phyloP scores from a whole-genome alignment of 768 basidiomycete species.

The Vararia minispora region DNA sequence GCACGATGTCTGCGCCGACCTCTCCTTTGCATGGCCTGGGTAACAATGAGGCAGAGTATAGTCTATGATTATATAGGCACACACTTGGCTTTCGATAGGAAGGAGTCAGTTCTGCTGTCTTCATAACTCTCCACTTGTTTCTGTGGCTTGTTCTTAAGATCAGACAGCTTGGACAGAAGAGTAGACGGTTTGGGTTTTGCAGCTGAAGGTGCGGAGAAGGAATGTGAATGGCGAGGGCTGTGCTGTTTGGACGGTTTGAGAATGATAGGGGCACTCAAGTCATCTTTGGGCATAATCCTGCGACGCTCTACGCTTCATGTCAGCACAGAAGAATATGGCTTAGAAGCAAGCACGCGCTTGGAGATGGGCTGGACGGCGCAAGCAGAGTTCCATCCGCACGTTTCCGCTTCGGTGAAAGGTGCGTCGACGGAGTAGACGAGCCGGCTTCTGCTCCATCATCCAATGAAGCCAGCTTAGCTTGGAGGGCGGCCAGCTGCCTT shows the following conservation, averaged over 20 bases:
- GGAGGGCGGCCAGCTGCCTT: slow-evolving; percentile 42
- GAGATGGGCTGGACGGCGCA: slow-evolving; percentile 55
- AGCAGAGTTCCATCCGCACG: slow-evolving; percentile 26
- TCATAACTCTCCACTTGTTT: background rate
- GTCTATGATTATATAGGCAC: slow-evolving; percentile 1
- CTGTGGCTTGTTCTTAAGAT: slow-evolving; percentile 17
- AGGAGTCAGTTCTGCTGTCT: slow-evolving; percentile 7
- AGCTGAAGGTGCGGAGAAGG: slow-evolving; percentile 5
- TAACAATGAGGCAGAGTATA: background rate
- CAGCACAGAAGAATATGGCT: background rate
- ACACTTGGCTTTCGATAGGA: slow-evolving; percentile 15
- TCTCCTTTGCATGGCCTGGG: background rate
- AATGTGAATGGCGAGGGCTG: background rate
- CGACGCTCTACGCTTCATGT: slow-evolving; percentile 27
- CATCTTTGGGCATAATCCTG: slow-evolving; percentile 20
- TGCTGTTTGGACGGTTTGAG: background rate
- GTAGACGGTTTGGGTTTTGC: slow-evolving; percentile 37
- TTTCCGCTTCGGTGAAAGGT: slow-evolving; percentile 38
- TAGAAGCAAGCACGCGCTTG: slow-evolving; percentile 34
- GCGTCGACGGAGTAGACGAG: slow-evolving; percentile 13
- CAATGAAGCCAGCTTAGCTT: slow-evolving; percentile 44
- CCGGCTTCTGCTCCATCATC: slow-evolving; percentile 20
- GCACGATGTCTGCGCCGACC: background rate
- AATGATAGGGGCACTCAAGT: background rate
- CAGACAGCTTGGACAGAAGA: slow-evolving; percentile 40